A percentile compares a stretch with the other conserved stretches of the same genome.
Conservation (phyloP, 805 yeast species). For the Cyberlindnera nakhonratchasimensis region DNA sequence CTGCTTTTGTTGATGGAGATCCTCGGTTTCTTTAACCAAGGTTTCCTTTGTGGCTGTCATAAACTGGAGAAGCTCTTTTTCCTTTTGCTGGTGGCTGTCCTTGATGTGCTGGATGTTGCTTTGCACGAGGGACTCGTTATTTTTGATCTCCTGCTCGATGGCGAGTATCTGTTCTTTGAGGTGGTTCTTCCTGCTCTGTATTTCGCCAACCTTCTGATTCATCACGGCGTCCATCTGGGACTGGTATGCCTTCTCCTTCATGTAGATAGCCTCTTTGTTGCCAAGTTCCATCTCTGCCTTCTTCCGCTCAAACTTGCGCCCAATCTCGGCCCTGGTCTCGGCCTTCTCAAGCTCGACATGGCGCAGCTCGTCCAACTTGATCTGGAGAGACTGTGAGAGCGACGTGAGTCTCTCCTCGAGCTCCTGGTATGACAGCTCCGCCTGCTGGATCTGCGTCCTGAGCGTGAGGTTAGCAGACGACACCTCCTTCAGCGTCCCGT, state of each 20-base stretch:
- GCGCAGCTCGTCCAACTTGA: constrained; percentile 31
- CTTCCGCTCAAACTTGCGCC: constrained; percentile 31
- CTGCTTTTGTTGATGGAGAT: background rate
- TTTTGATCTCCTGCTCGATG: constrained; percentile 25
- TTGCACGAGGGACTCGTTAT: constrained; percentile 21
- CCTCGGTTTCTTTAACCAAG: constrained; percentile 3
- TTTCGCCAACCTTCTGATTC: constrained; percentile 31
- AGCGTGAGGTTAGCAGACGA: constrained; percentile 28
- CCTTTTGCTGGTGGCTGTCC: constrained; percentile 22
- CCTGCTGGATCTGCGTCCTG: constrained; percentile 37
- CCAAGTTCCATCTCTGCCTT: constrained; percentile 32
- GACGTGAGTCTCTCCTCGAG: constrained; percentile 24
- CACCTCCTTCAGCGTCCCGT: constrained; percentile 21
- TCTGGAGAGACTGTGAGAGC: constrained; percentile 24
- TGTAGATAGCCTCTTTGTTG: constrained; percentile 36
- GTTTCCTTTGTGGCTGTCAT: constrained; percentile 20
- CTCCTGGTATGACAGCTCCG: constrained; percentile 36
- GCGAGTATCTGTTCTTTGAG: constrained; percentile 31
- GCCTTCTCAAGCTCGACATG: constrained; percentile 30
- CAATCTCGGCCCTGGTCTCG: constrained; percentile 21
- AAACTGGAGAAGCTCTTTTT: constrained; percentile 26
- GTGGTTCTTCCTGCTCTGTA: constrained; percentile 30
- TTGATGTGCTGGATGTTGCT: constrained; percentile 21
- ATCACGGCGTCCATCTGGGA: constrained; percentile 38
- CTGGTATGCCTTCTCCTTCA: constrained; percentile 33